Evolutionary conservation across 345 rosid genomes (phyloP).

Genomic region (Triadica sebifera): DNA sequence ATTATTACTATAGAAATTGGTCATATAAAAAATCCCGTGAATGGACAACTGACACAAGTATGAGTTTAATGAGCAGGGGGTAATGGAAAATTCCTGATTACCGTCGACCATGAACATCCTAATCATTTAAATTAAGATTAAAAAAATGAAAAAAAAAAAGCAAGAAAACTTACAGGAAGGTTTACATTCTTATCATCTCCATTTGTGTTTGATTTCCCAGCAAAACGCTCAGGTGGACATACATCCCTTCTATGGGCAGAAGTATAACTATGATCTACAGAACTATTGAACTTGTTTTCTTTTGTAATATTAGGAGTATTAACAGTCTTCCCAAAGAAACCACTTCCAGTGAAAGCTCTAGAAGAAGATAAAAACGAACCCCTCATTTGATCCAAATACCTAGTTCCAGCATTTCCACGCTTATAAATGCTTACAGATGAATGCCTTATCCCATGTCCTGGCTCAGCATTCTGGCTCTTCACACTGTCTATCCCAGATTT

Average conservation of each 20-base stretch:
- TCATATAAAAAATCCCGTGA: neutral
- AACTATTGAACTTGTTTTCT: constrained; percentile 52
- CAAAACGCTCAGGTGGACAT: constrained; percentile 44
- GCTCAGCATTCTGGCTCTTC: constrained; percentile 45
- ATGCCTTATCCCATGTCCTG: constrained; percentile 43
- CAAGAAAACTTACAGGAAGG: constrained; percentile 55
- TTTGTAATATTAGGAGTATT: constrained; percentile 43
- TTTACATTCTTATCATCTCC: constrained; percentile 57
- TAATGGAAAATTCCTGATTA: neutral
- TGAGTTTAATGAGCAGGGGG: neutral
- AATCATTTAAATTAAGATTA: constrained; percentile 3
- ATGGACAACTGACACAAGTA: neutral
- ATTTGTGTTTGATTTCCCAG: constrained; percentile 39
- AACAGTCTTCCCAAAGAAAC: constrained; percentile 74
- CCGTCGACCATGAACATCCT: constrained; percentile 1
- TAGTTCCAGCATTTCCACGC: constrained; percentile 52
- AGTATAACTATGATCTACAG: constrained; percentile 48
- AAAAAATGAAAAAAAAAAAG: neutral
- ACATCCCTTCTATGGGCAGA: constrained; percentile 52
- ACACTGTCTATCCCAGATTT: constrained; percentile 47
- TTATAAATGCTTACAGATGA: constrained; percentile 41
- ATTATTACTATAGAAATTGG: neutral
- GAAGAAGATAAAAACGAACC: constrained; percentile 83
- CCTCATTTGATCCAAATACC: constrained; percentile 86
- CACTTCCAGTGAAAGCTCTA: constrained; percentile 69